Evolutionary conservation across 1,284 basidiomycete genomes (phyloP).

Genomic region (Heliocybe sulcata): DNA sequence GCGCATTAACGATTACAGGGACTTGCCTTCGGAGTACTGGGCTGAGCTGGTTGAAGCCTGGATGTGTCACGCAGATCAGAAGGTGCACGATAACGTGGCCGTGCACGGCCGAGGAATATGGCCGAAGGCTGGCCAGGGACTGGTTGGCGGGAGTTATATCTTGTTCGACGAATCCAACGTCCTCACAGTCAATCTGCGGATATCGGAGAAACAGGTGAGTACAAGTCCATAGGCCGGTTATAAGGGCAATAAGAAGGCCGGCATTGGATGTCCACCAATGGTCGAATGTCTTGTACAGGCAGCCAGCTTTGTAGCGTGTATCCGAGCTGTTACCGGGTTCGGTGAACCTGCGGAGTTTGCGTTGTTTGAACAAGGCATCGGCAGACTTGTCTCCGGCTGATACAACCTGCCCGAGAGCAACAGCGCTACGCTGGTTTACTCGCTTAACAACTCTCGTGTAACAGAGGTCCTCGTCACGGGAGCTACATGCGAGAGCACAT

Average conservation of each 20-base stretch:
- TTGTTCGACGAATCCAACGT: conserved; percentile 62
- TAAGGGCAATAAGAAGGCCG: conserved; percentile 85
- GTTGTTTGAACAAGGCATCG: conserved; percentile 21
- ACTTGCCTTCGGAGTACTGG: conserved; percentile 94
- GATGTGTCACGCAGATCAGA: conserved; percentile 96
- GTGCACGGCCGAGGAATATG: conserved; percentile 73
- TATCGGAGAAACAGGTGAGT: conserved; percentile 52
- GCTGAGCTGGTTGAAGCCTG: conserved; percentile 94
- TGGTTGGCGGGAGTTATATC: conserved; percentile 84
- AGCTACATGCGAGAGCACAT: conserved; percentile 84
- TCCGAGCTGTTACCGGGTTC: conserved; percentile 52
- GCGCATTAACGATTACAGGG: conserved; percentile 52
- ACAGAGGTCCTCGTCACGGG: conserved; percentile 60
- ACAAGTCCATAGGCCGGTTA: conserved; percentile 7
- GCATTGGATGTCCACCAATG: conserved; percentile 69
- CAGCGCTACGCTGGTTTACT: conserved; percentile 28
- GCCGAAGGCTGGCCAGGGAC: conserved; percentile 62
- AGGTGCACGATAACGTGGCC: conserved; percentile 62
- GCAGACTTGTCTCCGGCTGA: conserved; percentile 63
- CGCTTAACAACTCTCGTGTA: conserved; percentile 74
- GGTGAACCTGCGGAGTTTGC: conserved; percentile 15
- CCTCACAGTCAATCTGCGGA: conserved; percentile 45
- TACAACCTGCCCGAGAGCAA: conserved; percentile 84
- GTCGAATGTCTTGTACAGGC: conserved; percentile 26
- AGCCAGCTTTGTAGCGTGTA: conserved; percentile 13